phyloP scores from a whole-genome alignment of 345 rosid species.

The Eucalyptus erythrocorys region DNA sequence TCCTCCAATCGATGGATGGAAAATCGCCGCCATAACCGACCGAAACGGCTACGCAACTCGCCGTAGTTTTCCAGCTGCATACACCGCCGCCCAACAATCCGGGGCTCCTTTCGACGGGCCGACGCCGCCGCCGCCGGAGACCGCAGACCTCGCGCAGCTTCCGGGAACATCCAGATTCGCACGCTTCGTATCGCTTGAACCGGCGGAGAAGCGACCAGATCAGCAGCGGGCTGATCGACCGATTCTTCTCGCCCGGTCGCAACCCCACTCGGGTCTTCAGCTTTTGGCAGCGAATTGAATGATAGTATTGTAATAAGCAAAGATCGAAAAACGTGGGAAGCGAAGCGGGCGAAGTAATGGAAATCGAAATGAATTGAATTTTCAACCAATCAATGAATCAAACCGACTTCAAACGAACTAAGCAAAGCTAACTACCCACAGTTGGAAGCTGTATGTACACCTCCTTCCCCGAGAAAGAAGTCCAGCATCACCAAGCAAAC shows the following conservation, averaged over 20 bases:
- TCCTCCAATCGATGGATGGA: not conserved
- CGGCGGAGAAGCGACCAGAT: not conserved
- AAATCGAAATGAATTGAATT: not conserved
- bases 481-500: not conserved
- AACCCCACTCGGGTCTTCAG: not conserved
- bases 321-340: not conserved
- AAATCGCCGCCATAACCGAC: not conserved
- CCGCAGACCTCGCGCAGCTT: not conserved
- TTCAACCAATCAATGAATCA: not conserved
- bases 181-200: not conserved
- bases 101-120: constrained; percentile 9
- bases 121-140: not conserved
- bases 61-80: too few relatives aligned
- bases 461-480: not conserved
- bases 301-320: not conserved
- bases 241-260: not conserved
- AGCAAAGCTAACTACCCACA: not conserved
- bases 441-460: not conserved
- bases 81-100: not conserved
- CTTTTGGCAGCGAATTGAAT: not conserved
- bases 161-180: not conserved
- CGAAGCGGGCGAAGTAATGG: not conserved
- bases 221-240: not conserved
- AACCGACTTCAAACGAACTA: not conserved
- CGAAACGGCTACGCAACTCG: not conserved